A percentile compares a stretch with the other conserved stretches of the same genome.
Conservation (phyloP, 2,329 filamentous ascomycete species). For the Microdochium bolleyi region DNA sequence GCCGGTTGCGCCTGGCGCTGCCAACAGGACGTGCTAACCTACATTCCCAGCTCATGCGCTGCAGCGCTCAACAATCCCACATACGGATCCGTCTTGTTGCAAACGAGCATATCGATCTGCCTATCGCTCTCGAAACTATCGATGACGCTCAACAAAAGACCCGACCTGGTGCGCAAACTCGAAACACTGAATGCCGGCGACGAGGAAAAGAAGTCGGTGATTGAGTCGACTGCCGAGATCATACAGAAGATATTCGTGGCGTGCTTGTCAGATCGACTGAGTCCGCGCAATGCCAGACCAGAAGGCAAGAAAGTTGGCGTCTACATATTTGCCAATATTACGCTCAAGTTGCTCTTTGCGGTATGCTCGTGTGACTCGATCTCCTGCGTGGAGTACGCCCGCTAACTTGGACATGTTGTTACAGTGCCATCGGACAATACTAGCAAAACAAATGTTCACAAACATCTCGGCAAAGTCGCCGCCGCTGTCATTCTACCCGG, state of each 20-base stretch:
- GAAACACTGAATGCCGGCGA: constrained; percentile 46
- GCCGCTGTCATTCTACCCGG: constrained; percentile 73
- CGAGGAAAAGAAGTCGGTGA: constrained; percentile 67
- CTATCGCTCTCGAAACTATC: constrained; percentile 74
- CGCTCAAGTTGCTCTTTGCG: constrained; percentile 79
- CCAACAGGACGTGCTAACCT: background rate
- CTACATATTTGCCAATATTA: constrained; percentile 87
- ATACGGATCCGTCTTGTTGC: constrained; percentile 73
- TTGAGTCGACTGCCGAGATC: constrained; percentile 81
- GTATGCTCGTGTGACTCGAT: constrained; percentile 30
- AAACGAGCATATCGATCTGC: constrained; percentile 75
- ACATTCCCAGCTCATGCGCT: constrained; percentile 59
- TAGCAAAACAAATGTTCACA: constrained; percentile 81
- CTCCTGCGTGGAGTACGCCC: background rate
- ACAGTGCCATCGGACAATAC: constrained; percentile 71
- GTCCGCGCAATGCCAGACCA: constrained; percentile 57
- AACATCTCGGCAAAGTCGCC: constrained; percentile 82
- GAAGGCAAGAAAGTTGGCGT: constrained; percentile 83
- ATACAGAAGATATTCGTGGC: constrained; percentile 88
- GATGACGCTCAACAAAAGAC: constrained; percentile 73
- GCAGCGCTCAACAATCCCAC: constrained; percentile 73
- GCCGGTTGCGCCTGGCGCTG: background rate
- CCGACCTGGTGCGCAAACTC: constrained; percentile 67
- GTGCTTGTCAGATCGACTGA: constrained; percentile 74
- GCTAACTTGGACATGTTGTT: constrained; percentile 4